phyloP scores from a whole-genome alignment of 2,329 filamentous ascomycete species.

The Erysiphe neolycopersici region DNA sequence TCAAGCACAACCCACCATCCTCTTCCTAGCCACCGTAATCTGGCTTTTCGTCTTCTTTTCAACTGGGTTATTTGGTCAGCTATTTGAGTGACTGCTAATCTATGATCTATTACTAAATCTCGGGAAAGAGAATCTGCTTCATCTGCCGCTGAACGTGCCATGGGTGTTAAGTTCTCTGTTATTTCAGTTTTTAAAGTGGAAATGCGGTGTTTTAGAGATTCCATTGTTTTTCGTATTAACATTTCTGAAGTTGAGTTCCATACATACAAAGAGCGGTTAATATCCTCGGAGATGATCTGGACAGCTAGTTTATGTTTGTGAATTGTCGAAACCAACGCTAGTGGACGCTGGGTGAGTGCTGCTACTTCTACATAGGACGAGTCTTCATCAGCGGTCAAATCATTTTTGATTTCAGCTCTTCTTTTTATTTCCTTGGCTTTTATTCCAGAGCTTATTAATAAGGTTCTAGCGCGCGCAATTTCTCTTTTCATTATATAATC shows the following conservation, averaged over 20 bases:
- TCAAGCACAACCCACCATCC: constrained; percentile 63
- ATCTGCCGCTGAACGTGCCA: constrained; percentile 43
- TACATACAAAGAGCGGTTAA: constrained; percentile 20
- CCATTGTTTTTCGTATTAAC: constrained; percentile 30
- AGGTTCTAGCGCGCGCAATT: constrained; percentile 47
- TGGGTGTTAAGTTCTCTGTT: constrained; percentile 19
- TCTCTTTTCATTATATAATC: constrained; percentile 34
- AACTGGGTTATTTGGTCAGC: constrained; percentile 55
- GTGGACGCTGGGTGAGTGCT: constrained; percentile 8
- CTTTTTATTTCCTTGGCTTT: constrained; percentile 61
- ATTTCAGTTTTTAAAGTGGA: constrained; percentile 19
- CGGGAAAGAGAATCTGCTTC: constrained; percentile 55
- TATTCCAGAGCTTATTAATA: constrained; percentile 64
- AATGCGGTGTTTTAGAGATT: constrained; percentile 20
- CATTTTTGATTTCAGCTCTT: constrained; percentile 22
- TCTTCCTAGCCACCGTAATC: constrained; percentile 47
- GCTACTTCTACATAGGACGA: constrained; percentile 4
- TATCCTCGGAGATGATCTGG: constrained; percentile 19
- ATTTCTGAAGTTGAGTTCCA: constrained; percentile 30
- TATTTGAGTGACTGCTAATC: constrained; percentile 55
- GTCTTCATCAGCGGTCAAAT: constrained; percentile 2
- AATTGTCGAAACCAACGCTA: constrained; percentile 5
- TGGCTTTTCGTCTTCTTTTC: constrained; percentile 36
- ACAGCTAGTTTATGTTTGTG: constrained; percentile 22
- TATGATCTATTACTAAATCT: constrained; percentile 49